These are phyloP conservation scores for Vaccinium vitisidaea DNA, from an alignment of 148 eudicot genomes.

Conservation along the genomic window DNA sequence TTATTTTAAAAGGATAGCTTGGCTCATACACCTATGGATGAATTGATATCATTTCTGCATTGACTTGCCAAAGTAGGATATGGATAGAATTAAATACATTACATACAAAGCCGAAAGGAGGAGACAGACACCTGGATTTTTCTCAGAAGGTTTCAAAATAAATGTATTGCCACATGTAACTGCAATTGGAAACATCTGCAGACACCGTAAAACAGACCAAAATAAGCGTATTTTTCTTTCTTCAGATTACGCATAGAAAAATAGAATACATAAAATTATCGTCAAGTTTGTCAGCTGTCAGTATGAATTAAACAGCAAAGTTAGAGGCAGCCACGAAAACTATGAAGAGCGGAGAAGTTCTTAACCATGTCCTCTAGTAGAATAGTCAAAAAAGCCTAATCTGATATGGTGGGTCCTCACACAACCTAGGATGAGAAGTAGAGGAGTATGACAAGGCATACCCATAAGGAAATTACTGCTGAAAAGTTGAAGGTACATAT, in stretches of 20 bases:
- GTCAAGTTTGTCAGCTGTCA: background rate
- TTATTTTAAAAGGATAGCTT: background rate
- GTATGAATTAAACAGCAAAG: background rate
- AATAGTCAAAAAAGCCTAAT: background rate
- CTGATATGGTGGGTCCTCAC: background rate
- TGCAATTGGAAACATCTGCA: slow-evolving; percentile 72
- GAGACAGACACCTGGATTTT: slow-evolving; percentile 49
- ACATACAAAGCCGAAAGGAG: background rate
- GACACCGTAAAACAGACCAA: background rate
- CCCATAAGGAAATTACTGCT: slow-evolving; percentile 56
- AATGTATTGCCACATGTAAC: slow-evolving; percentile 65
- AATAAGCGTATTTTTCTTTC: background rate
- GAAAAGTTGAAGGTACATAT: slow-evolving; percentile 53
- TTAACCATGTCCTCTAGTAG: background rate
- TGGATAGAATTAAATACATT: background rate
- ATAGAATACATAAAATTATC: background rate
- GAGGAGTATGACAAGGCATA: slow-evolving; percentile 27
- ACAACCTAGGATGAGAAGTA: background rate
- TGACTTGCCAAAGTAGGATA: background rate
- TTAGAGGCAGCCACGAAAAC: background rate
- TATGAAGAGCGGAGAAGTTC: background rate
- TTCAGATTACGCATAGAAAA: background rate
- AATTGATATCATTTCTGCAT: background rate
- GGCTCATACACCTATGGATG: background rate
- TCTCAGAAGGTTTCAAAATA: slow-evolving; percentile 65